A percentile compares a stretch with the other conserved stretches of the same genome.
These are phyloP conservation scores for Nothophoma quercina DNA, from an alignment of 2,329 filamentous ascomycete genomes.

Conservation along the genomic window DNA sequence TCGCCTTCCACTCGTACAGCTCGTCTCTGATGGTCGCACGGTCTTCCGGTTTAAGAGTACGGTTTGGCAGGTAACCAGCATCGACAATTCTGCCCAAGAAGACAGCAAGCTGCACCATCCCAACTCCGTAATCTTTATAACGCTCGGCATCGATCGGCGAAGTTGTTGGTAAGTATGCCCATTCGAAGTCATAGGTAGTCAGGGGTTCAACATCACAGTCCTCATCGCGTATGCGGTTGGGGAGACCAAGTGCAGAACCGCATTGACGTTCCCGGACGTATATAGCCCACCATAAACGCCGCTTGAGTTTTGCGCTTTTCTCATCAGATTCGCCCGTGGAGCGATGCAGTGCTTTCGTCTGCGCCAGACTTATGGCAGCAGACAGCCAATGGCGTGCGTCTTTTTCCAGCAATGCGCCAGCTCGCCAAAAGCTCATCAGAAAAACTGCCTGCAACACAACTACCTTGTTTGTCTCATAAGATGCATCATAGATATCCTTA, in stretches of 20 bases:
- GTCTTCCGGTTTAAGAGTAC: conserved; percentile 26
- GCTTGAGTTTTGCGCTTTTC: conserved; percentile 51
- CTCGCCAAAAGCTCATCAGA: conserved; percentile 64
- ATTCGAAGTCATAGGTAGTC: conserved; percentile 47
- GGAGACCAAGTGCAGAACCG: conserved; percentile 56
- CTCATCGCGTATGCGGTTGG: conserved; percentile 58
- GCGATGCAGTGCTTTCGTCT: conserved; percentile 58
- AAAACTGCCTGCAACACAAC: conserved; percentile 61
- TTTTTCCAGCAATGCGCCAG: conserved; percentile 52
- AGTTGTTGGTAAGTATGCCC: conserved; percentile 37
- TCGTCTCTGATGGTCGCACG: conserved; percentile 38
- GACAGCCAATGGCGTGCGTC: conserved; percentile 50
- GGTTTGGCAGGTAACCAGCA: conserved; percentile 43
- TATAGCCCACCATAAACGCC: conserved; percentile 63
- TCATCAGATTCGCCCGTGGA: conserved; percentile 31
- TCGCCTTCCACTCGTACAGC: conserved; percentile 51
- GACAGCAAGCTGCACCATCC: conserved; percentile 51
- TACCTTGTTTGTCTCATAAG: conserved; percentile 61
- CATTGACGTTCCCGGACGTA: conserved; percentile 61
- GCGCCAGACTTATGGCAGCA: conserved; percentile 60
- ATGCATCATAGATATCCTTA: conserved; percentile 61
- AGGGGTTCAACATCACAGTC: conserved; percentile 58
- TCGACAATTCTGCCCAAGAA: conserved; percentile 51
- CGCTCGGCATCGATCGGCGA: conserved; percentile 41
- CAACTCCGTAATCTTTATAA: conserved; percentile 44